These are phyloP conservation scores for Bombardia bombarda DNA, from an alignment of 495 filamentous ascomycete genomes.

Conservation along the genomic window DNA sequence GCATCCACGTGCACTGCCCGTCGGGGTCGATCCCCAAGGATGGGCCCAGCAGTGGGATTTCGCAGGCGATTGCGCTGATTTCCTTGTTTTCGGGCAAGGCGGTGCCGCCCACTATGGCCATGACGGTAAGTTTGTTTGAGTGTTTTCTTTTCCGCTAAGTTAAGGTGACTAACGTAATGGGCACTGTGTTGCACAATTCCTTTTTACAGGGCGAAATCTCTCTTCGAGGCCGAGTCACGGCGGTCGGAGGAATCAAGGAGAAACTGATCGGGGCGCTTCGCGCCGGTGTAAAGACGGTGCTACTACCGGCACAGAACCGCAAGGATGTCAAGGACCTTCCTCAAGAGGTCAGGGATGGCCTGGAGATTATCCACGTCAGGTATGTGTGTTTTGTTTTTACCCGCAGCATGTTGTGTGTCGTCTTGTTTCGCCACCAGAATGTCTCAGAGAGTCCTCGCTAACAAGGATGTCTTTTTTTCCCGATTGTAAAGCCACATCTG, in stretches of 20 bases:
- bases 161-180: not conserved
- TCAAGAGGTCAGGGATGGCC: conserved; percentile 75
- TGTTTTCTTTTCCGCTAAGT: not conserved
- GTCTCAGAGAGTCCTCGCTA: not conserved
- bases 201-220: conserved; percentile 67
- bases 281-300: conserved; percentile 89
- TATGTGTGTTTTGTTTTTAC: conserved; percentile 36
- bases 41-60: conserved; percentile 79
- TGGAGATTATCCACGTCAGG: conserved; percentile 85
- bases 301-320: conserved; percentile 79
- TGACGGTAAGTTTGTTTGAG: conserved; percentile 54
- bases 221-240: conserved; percentile 75
- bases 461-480: not conserved
- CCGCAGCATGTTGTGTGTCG: not conserved
- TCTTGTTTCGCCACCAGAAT: not conserved
- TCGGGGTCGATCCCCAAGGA: conserved; percentile 94
- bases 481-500: conserved; percentile 60
- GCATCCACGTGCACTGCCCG: conserved; percentile 94
- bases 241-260: conserved; percentile 96
- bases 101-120: conserved; percentile 87
- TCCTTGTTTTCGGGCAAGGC: conserved; percentile 82
- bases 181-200: not conserved
- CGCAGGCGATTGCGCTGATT: conserved; percentile 88
- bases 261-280: conserved; percentile 92
- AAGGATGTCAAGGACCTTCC: conserved; percentile 94